phyloP scores from a whole-genome alignment of 164 flowering plant species.

The Macadamia tetraphylla region DNA sequence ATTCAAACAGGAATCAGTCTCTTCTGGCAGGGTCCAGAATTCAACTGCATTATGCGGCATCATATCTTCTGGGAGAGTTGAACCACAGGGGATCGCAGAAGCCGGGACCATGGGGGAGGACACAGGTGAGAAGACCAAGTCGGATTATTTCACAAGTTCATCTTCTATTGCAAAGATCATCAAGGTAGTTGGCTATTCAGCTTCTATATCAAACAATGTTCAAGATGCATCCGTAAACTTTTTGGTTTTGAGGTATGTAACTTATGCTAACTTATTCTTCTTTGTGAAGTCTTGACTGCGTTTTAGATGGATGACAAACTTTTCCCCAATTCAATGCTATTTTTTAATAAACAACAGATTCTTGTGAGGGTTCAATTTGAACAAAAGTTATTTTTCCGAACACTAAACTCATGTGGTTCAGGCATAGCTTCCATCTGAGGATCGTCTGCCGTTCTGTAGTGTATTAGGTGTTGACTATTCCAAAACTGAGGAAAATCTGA shows the following conservation, averaged over 20 bases:
- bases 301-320: too few relatives aligned
- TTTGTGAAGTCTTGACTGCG: neutral
- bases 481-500: too few relatives aligned
- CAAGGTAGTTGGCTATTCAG: conserved; percentile 58
- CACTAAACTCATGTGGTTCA: too few relatives aligned
- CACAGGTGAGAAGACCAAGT: conserved; percentile 18
- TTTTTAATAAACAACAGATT: too few relatives aligned
- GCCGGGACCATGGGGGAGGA: conserved; percentile 20
- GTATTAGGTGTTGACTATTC: too few relatives aligned
- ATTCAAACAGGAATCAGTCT: conserved; percentile 50
- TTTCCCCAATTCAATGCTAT: too few relatives aligned
- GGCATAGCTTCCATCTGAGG: too few relatives aligned
- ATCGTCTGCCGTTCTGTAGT: too few relatives aligned
- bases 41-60: conserved; percentile 5
- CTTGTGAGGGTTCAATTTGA: too few relatives aligned
- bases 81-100: conserved; percentile 19
- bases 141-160: conserved; percentile 24
- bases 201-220: conserved; percentile 44
- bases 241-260: conserved; percentile 61
- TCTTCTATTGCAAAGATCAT: conserved; percentile 52
- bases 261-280: neutral
- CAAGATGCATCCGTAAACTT: conserved; percentile 72
- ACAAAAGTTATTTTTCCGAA: too few relatives aligned
- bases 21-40: conserved; percentile 21
- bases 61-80: conserved; percentile 17